Conservation (phyloP, 1,139 yeast genomes). For the Meyerozyma athensensis region DNA sequence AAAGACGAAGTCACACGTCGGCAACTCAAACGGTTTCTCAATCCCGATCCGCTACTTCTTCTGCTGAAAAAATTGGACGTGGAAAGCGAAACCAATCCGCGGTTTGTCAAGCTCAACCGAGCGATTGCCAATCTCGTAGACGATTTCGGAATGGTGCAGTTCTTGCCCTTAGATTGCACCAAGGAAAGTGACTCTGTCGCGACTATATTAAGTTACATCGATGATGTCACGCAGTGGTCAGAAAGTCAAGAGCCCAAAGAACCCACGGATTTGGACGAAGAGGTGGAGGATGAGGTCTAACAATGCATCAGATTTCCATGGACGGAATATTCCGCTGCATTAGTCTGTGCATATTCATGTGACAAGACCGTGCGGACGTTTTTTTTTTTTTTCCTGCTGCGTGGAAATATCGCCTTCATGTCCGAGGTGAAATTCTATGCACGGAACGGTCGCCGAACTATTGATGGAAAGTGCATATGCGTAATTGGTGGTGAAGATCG, state of each 20-base stretch:
- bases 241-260: constrained; percentile 96
- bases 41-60: constrained; percentile 84
- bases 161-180: constrained; percentile 80
- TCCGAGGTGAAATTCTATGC: too few relatives aligned
- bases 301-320: background rate
- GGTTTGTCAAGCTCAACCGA: constrained; percentile 66
- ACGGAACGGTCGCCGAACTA: too few relatives aligned
- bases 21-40: constrained; percentile 75
- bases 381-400: too few relatives aligned
- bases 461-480: too few relatives aligned
- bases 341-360: too few relatives aligned
- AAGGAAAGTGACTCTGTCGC: constrained; percentile 73
- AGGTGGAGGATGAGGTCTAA: constrained; percentile 10
- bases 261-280: constrained; percentile 65
- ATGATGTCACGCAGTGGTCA: constrained; percentile 97
- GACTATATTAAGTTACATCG: constrained; percentile 85
- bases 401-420: too few relatives aligned
- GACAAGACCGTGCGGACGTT: too few relatives aligned
- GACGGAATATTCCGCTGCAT: too few relatives aligned
- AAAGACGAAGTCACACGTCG: constrained; percentile 70
- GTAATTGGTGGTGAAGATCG: too few relatives aligned
- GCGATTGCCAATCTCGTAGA: constrained; percentile 87
- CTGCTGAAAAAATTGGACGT: constrained; percentile 27
- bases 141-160: constrained; percentile 98
- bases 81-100: constrained; percentile 57